Conservation (phyloP, 352 stramenopile species). For the Achlya hypogyna region DNA sequence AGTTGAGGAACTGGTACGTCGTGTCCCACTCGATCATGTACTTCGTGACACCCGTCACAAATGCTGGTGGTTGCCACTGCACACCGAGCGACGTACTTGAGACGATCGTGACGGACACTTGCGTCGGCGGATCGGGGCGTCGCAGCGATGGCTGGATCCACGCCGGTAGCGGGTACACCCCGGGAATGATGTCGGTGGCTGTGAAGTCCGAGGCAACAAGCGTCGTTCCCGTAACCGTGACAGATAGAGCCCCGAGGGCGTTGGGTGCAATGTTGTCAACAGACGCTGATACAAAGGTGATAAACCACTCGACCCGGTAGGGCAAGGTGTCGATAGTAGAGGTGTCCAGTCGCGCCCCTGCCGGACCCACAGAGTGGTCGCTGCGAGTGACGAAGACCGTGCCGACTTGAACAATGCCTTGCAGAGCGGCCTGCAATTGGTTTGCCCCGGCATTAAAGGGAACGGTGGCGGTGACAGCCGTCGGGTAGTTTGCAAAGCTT, state of each 20-base stretch:
- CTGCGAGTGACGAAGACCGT: constrained; percentile 43
- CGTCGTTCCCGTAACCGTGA: constrained; percentile 23
- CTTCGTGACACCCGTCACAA: constrained; percentile 30
- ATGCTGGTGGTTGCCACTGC: constrained; percentile 39
- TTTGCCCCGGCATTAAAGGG: constrained; percentile 39
- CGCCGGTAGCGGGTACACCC: constrained; percentile 23
- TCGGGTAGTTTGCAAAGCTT: constrained; percentile 41
- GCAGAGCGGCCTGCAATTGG: constrained; percentile 44
- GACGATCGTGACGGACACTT: constrained; percentile 51
- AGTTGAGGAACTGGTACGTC: constrained; percentile 31
- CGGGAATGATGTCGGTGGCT: constrained; percentile 27
- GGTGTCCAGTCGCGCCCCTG: constrained; percentile 26
- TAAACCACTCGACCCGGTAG: constrained; percentile 59
- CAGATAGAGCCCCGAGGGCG: constrained; percentile 33
- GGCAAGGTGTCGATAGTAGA: constrained; percentile 32
- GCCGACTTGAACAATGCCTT: constrained; percentile 37
- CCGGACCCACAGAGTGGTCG: constrained; percentile 47
- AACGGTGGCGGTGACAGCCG: constrained; percentile 30
- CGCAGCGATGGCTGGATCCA: constrained; percentile 35
- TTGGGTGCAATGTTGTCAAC: constrained; percentile 41
- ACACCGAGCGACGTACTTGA: constrained; percentile 54
- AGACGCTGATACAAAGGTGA: constrained; percentile 57
- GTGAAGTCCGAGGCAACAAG: constrained; percentile 24
- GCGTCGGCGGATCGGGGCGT: constrained; percentile 36
- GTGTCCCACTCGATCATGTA: constrained; percentile 83